Evolutionary conservation across 1,139 yeast species (phyloP).

Genomic region (Sporopachydermia cereana): DNA sequence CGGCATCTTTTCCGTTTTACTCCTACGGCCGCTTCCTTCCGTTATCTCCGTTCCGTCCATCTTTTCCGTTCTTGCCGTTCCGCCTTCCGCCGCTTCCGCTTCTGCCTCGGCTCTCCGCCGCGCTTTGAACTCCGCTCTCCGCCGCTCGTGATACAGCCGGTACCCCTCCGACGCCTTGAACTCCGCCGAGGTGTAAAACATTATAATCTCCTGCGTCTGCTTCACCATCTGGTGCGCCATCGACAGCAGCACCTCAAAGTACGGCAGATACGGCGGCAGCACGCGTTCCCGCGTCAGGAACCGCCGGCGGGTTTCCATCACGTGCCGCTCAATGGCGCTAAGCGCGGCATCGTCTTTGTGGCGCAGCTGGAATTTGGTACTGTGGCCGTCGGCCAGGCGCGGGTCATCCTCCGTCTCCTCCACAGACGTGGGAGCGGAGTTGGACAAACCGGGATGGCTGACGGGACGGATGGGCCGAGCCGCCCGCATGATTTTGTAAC

Average conservation of each 20-base stretch:
- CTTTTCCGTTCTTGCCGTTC: no score
- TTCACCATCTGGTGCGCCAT: not conserved
- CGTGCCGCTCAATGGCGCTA: not conserved
- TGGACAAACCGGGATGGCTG: slow-evolving; percentile 52
- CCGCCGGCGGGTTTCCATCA: not conserved
- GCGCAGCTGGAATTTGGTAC: not conserved
- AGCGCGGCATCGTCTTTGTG: not conserved
- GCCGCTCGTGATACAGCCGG: not conserved
- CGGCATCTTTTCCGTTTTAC: no score
- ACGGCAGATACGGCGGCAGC: not conserved
- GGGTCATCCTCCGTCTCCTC: slow-evolving; percentile 10
- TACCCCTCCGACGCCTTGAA: not conserved
- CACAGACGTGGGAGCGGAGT: slow-evolving; percentile 19
- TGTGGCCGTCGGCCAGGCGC: not conserved
- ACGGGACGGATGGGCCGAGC: slow-evolving; percentile 42
- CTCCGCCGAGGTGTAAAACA: not conserved
- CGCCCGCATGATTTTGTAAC: slow-evolving; percentile 36
- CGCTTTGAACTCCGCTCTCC: not conserved
- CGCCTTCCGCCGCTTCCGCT: not conserved
- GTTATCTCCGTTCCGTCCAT: not conserved
- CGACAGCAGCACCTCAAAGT: slow-evolving; percentile 4
- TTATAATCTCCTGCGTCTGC: slow-evolving; percentile 3
- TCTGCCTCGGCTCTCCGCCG: not conserved
- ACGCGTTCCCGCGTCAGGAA: not conserved
- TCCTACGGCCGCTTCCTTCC: no score